Conservation (phyloP, 1,139 yeast genomes). For the Scheffersomyces quercinus region DNA sequence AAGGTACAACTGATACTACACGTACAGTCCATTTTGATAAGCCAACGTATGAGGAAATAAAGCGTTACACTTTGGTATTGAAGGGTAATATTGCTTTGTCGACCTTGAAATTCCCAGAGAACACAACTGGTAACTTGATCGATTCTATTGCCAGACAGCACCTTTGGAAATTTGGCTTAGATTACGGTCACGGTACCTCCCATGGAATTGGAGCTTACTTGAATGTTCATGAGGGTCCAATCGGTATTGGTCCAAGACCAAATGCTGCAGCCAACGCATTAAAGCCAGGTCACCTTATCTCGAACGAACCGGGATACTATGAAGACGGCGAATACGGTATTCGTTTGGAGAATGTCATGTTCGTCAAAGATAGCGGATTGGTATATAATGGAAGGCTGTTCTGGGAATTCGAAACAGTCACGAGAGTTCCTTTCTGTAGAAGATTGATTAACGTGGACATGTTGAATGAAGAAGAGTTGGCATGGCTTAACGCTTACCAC, state of each 20-base stretch:
- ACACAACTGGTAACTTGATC: constrained; percentile 78
- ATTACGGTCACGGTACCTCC: constrained; percentile 95
- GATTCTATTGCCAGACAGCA: constrained; percentile 89
- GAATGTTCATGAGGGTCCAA: constrained; percentile 96
- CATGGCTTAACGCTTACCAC: constrained; percentile 74
- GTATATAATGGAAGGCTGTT: constrained; percentile 54
- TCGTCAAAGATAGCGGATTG: constrained; percentile 52
- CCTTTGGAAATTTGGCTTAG: constrained; percentile 84
- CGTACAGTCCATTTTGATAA: constrained; percentile 81
- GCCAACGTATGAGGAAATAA: constrained; percentile 68
- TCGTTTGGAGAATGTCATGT: constrained; percentile 84
- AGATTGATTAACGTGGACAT: constrained; percentile 61
- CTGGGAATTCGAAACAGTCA: constrained; percentile 79
- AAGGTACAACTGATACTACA: constrained; percentile 96
- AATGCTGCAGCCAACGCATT: constrained; percentile 48
- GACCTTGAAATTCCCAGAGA: constrained; percentile 77
- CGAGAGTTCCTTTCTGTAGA: constrained; percentile 84
- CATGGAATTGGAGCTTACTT: constrained; percentile 95
- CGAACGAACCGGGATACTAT: constrained; percentile 96
- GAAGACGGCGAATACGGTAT: constrained; percentile 93
- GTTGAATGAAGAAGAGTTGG: constrained; percentile 61
- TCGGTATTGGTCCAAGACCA: constrained; percentile 79
- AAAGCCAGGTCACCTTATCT: constrained; percentile 73
- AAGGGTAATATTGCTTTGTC: constrained; percentile 90
- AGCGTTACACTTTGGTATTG: constrained; percentile 83